Conservation (phyloP, 257 asterid species). For the Handroanthus guayacan region DNA sequence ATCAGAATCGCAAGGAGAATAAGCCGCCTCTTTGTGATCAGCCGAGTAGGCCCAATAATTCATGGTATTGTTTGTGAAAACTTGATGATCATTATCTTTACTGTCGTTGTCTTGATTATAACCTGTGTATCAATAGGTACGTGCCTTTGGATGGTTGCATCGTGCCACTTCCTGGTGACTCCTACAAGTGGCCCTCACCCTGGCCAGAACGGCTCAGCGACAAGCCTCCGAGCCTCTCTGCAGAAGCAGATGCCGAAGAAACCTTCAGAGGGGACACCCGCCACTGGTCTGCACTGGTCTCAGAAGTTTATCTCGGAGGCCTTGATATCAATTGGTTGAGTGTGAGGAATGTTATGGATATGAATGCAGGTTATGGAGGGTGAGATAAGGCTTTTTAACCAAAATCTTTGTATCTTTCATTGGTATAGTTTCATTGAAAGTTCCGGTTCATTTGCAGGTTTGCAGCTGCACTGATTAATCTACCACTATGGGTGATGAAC, state of each 20-base stretch:
- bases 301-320: constrained; percentile 78
- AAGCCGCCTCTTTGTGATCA: constrained; percentile 76
- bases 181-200: constrained; percentile 72
- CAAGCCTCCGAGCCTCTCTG: constrained; percentile 67
- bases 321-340: constrained; percentile 75
- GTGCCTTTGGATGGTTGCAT: constrained; percentile 79
- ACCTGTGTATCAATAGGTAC: constrained; percentile 61
- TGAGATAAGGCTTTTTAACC: constrained; percentile 41
- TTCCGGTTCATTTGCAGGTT: constrained; percentile 56
- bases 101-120: constrained; percentile 6
- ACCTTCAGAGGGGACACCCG: constrained; percentile 66
- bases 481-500: constrained; percentile 89
- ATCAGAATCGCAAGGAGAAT: constrained; percentile 62
- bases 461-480: constrained; percentile 79
- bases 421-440: not conserved
- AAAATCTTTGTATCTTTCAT: not conserved
- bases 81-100: constrained; percentile 1
- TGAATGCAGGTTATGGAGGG: constrained; percentile 99
- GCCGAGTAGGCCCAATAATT: constrained; percentile 52
- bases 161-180: constrained; percentile 51
- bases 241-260: constrained; percentile 63
- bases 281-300: constrained; percentile 88
- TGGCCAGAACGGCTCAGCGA: constrained; percentile 88
- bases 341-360: constrained; percentile 88
- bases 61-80: constrained; percentile 61